Percentiles rank a stretch among this genome's conserved stretches.
Evolutionary conservation across 169 alveolate species (phyloP).

Genomic region (Cryptosporidium ryanae): DNA sequence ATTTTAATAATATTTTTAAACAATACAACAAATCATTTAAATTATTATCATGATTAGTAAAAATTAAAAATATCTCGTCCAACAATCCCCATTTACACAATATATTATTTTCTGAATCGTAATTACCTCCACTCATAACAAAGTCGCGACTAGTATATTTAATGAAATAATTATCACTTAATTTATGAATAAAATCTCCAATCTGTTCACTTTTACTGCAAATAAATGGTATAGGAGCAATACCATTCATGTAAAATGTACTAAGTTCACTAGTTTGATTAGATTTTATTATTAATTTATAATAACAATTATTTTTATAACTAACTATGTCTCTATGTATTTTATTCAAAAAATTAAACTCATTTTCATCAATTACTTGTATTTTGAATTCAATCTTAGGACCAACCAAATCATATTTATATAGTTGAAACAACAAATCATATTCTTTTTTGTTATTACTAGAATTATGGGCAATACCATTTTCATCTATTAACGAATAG

Average conservation of each 20-base stretch:
- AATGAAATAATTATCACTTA: too few relatives aligned
- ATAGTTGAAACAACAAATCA: slow-evolving; percentile 22
- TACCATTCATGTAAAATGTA: slow-evolving; percentile 29
- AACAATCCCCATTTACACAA: too few relatives aligned
- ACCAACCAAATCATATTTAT: background rate
- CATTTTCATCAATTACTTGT: slow-evolving; percentile 1
- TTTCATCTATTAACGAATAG: slow-evolving; percentile 2
- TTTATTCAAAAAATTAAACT: background rate
- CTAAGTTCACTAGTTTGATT: slow-evolving; percentile 10
- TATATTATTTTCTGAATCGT: too few relatives aligned
- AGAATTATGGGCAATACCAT: background rate
- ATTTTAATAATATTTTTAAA: slow-evolving; percentile 20
- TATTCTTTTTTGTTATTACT: slow-evolving; percentile 15
- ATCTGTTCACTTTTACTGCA: background rate
- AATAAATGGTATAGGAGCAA: slow-evolving; percentile 37
- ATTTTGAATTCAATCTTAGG: slow-evolving; percentile 19
- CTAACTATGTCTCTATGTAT: background rate
- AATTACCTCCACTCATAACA: too few relatives aligned
- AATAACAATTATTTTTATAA: background rate
- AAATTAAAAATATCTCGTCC: background rate
- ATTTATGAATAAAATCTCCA: background rate
- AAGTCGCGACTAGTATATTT: too few relatives aligned
- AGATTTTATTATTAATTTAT: slow-evolving; percentile 15
- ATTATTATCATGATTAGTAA: background rate
- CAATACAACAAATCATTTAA: background rate